phyloP scores from a whole-genome alignment of 768 basidiomycete genomes.

The Strobilomyces dryophilus region DNA sequence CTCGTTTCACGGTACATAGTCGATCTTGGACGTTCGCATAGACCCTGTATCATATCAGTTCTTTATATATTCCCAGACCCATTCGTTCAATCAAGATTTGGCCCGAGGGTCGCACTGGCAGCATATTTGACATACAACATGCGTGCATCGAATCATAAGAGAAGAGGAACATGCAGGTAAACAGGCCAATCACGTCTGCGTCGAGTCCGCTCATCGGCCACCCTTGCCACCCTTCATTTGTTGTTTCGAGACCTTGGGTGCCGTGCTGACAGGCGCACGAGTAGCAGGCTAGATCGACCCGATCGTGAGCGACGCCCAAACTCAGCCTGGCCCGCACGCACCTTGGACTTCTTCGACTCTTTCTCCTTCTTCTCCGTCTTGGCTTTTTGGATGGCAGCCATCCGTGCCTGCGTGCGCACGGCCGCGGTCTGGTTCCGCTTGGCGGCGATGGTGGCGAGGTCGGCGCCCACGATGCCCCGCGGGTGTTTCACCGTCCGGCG shows the following conservation, averaged over 20 bases:
- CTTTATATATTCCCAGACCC: neutral
- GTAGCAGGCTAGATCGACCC: conserved; percentile 41
- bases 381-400: conserved; percentile 87
- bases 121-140: conserved; percentile 8
- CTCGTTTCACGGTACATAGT: conserved; percentile 7
- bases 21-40: conserved; percentile 8
- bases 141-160: conserved; percentile 15
- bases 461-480: conserved; percentile 97
- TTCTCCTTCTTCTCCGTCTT: conserved; percentile 97
- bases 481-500: conserved; percentile 97
- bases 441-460: conserved; percentile 86
- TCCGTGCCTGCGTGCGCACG: conserved; percentile 72
- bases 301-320: conserved; percentile 4
- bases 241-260: conserved; percentile 90
- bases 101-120: neutral
- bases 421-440: conserved; percentile 90
- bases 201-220: conserved; percentile 48
- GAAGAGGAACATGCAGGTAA: conserved; percentile 24
- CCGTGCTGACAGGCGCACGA: conserved; percentile 50
- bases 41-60: conserved; percentile 15
- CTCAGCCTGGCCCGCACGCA: conserved; percentile 20
- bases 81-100: neutral
- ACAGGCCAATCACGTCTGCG: neutral
- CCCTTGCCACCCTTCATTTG: conserved; percentile 91
- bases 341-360: conserved; percentile 88